A percentile compares a stretch with the other conserved stretches of the same genome.
Conservation (phyloP, 1,139 yeast genomes). For the Yamadazyma sp. region DNA sequence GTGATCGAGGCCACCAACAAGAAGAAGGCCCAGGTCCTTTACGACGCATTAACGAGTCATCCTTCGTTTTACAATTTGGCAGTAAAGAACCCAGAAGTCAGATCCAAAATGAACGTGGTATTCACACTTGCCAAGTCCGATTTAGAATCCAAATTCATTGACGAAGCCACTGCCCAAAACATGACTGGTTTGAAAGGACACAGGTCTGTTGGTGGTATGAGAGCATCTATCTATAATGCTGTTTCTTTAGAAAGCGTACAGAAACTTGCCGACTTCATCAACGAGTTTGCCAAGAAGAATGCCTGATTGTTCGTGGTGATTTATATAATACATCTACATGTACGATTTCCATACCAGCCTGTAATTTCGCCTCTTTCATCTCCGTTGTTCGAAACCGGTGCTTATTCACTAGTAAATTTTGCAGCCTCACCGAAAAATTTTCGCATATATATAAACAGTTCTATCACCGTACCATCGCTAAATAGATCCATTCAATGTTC, state of each 20-base stretch:
- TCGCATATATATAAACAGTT: no score
- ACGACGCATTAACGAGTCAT: slow-evolving; percentile 62
- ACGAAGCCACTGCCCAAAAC: slow-evolving; percentile 48
- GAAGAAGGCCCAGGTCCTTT: slow-evolving; percentile 61
- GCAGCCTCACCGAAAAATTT: slow-evolving; percentile 6
- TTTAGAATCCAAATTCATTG: slow-evolving; percentile 65
- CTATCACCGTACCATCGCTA: neutral
- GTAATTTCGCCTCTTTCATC: no score
- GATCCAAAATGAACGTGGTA: slow-evolving; percentile 92
- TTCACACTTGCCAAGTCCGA: slow-evolving; percentile 69
- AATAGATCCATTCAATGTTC: neutral
- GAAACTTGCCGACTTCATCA: slow-evolving; percentile 56
- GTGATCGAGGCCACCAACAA: slow-evolving; percentile 58
- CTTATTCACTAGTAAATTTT: neutral
- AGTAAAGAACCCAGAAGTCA: slow-evolving; percentile 53
- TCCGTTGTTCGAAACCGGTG: neutral
- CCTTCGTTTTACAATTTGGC: slow-evolving; percentile 67
- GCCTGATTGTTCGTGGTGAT: no score
- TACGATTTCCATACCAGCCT: no score
- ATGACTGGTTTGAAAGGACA: slow-evolving; percentile 90
- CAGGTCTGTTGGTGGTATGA: slow-evolving; percentile 94
- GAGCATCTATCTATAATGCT: slow-evolving; percentile 92
- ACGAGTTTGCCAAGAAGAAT: slow-evolving; percentile 55
- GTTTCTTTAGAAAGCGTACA: slow-evolving; percentile 66
- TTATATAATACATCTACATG: no score